Evolutionary conservation across 768 basidiomycete species (phyloP).

Genomic region (Boletus reticulatus): DNA sequence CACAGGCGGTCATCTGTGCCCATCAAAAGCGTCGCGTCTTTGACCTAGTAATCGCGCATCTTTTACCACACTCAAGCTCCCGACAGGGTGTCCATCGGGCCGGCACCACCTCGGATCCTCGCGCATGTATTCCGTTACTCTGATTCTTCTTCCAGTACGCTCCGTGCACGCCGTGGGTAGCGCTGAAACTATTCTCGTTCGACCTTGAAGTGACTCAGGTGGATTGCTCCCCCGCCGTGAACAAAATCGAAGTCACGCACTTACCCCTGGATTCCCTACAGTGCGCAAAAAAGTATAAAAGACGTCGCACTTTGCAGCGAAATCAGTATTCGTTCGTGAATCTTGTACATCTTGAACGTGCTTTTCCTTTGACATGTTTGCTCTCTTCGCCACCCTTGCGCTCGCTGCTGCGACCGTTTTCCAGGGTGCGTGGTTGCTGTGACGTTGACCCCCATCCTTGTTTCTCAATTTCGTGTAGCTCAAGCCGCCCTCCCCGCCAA

Average conservation of each 20-base stretch:
- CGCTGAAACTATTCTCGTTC: not conserved
- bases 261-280: not conserved
- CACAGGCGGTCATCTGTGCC: too few species aligned
- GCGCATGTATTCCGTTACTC: too few species aligned
- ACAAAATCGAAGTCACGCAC: not conserved
- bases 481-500: slow-evolving; percentile 38
- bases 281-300: slow-evolving; percentile 18
- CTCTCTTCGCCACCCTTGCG: slow-evolving; percentile 12
- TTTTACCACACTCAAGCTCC: too few species aligned
- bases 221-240: not conserved
- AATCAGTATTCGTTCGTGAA: not conserved
- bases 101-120: too few species aligned
- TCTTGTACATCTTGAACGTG: not conserved
- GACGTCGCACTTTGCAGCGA: not conserved
- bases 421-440: slow-evolving; percentile 16
- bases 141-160: not conserved
- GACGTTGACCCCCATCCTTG: not conserved
- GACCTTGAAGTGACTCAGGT: not conserved
- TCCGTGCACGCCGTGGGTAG: slow-evolving; percentile 2
- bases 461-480: slow-evolving; percentile 35
- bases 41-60: too few species aligned
- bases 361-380: slow-evolving; percentile 16
- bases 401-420: slow-evolving; percentile 11
- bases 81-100: too few species aligned
- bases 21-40: too few species aligned